Evolutionary conservation across 179 eudicot species (phyloP).

Genomic region (Monotropa hypopitys): DNA sequence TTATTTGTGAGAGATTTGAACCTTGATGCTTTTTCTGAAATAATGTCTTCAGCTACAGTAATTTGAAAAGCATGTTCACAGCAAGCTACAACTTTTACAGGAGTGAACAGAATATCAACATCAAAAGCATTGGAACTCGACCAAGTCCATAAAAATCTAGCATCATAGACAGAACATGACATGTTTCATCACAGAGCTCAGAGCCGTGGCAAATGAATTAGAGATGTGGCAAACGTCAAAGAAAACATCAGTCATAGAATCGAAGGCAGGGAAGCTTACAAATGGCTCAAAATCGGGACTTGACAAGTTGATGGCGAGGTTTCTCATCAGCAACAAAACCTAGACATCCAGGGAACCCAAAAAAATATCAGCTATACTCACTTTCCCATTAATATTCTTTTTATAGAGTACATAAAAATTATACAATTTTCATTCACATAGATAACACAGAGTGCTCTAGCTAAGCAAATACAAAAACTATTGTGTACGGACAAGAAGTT

Average conservation of each 20-base stretch:
- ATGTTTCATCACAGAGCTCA: not conserved
- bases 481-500: not conserved
- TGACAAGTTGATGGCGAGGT: slow-evolving; percentile 48
- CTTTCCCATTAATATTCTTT: not conserved
- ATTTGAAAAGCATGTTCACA: not conserved
- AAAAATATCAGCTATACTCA: not conserved
- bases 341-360: slow-evolving; percentile 11
- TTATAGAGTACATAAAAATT: not conserved
- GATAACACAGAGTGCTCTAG: not conserved
- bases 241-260: not conserved
- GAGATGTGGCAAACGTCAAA: too few species aligned
- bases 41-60: not conserved
- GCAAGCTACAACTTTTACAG: not conserved
- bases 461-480: not conserved
- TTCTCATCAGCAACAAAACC: slow-evolving; percentile 57
- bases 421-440: not conserved
- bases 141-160: not conserved
- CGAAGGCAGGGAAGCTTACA: slow-evolving; percentile 23
- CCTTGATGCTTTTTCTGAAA: not conserved
- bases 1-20: not conserved
- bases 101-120: not conserved
- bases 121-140: not conserved
- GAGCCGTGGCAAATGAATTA: not conserved
- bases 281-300: slow-evolving; percentile 53
- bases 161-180: not conserved